Base-by-base conservation (phyloP, 148 eudicot species). In the Dianthus caryophyllus region DNA sequence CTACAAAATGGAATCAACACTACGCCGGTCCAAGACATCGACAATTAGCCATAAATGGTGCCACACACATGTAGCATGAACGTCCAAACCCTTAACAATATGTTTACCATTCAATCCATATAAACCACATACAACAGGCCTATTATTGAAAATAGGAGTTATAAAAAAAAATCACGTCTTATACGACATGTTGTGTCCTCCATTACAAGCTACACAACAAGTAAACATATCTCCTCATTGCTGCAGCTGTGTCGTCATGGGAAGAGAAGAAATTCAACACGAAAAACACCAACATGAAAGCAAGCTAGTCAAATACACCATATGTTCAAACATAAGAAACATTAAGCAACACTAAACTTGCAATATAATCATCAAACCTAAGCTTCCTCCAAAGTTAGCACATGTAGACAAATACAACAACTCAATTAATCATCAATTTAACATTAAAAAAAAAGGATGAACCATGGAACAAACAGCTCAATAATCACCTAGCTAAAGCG, bases 401-500 rank as follows among this genome's bases (percentile, higher is more conserved):
- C 20, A 17, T n/a, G 13, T 18, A 18, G 11, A 36, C 64, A 60
- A 60, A 60, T 36, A 60, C 64, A 60, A 5, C n/a, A 49, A 49
- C 53, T 8, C 21, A 4, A 49, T 0, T 49, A 3, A 21, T n/a
- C 53, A 49, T 49, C 24, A 0, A 49, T 1, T 26, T 16, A 56
- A 56, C 43, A 58, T 58, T 14, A 36, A 58, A 6, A 26, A 13
- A 58, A 59, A 30, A 0, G 0, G 10, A 36, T 60, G 38, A 33
- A 33, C 38, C 44, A 20, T 36, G 2, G 33, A 31, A 9, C 15
- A 60, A 9, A 38, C 20, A 60, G 27, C 25, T 5, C 33, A 36
- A 10, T 11, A 60, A 36, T 33, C 14, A 60, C 64, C 64, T 60
- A 4, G 64, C 64, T 60, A 60, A 60, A 8, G 64, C 64, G 27